Evolutionary conservation across 495 filamentous ascomycete species (phyloP).

Genomic region (Penicillium longicatenatum): DNA sequence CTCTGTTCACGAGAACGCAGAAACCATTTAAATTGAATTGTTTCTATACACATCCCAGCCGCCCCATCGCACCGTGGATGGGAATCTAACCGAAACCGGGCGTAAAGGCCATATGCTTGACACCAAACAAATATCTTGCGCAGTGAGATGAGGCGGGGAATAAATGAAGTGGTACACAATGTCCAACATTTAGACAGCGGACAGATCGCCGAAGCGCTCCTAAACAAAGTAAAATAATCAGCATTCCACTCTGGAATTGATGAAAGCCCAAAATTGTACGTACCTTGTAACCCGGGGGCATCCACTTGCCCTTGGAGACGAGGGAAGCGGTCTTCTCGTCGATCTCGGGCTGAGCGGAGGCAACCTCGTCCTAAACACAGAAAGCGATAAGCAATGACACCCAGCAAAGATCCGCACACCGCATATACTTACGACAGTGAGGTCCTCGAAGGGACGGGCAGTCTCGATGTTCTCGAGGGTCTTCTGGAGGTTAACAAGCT

Average conservation of each 20-base stretch:
- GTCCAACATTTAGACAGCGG: constrained; percentile 69
- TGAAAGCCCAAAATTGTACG: constrained; percentile 24
- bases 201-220: constrained; percentile 99
- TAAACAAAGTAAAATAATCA: constrained; percentile 34
- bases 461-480: constrained; percentile 97
- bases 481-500: constrained; percentile 87
- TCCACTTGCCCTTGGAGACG: constrained; percentile 96
- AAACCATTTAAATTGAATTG: constrained; percentile 44
- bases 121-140: constrained; percentile 35
- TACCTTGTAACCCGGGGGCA: constrained; percentile 97
- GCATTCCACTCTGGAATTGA: not conserved
- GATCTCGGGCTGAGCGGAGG: constrained; percentile 87
- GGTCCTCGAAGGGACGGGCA: constrained; percentile 92
- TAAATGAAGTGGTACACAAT: constrained; percentile 31
- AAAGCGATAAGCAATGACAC: constrained; percentile 20
- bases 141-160: constrained; percentile 42
- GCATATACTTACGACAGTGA: constrained; percentile 84
- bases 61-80: constrained; percentile 28
- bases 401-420: not conserved
- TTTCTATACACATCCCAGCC: constrained; percentile 51
- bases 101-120: constrained; percentile 36
- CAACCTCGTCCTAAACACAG: constrained; percentile 83
- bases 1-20: constrained; percentile 22
- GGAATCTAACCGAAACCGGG: constrained; percentile 26
- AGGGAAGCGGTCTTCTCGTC: constrained; percentile 90